A percentile compares a stretch with the other conserved stretches of the same genome.
Evolutionary conservation across 345 rosid species (phyloP).

Genomic region (Lepidium aucheri): DNA sequence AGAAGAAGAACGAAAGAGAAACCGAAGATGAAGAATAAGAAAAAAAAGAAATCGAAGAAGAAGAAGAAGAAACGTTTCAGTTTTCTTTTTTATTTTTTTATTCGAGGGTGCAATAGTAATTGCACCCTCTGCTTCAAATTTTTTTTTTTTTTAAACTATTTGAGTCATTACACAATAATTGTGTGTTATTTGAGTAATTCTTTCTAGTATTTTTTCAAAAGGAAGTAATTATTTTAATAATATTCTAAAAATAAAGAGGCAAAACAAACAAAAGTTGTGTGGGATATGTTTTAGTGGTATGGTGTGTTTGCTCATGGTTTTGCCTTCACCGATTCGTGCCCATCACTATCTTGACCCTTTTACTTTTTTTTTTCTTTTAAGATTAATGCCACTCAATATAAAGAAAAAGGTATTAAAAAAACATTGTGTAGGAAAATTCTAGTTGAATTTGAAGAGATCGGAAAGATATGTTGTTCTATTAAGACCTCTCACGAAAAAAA

Average conservation of each 20-base stretch:
- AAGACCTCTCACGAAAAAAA: no score
- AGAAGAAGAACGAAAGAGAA: no score
- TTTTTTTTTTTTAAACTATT: no score
- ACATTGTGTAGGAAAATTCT: background rate
- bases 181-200: no score
- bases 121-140: no score
- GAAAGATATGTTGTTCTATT: background rate
- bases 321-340: conserved; percentile 3
- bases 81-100: no score
- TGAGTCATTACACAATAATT: no score
- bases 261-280: background rate
- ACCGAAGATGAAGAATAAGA: no score
- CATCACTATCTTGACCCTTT: conserved; percentile 4
- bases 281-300: background rate
- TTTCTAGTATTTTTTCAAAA: background rate
- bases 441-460: background rate
- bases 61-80: no score
- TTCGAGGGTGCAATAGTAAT: no score
- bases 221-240: background rate
- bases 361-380: background rate
- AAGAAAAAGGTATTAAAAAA: background rate
- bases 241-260: background rate
- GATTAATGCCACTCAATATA: conserved; percentile 3
- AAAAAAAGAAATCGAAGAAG: no score
- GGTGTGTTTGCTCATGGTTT: background rate